Evolutionary conservation across 1,139 yeast genomes (phyloP).

Genomic region (Meyerozyma smithsonii): DNA sequence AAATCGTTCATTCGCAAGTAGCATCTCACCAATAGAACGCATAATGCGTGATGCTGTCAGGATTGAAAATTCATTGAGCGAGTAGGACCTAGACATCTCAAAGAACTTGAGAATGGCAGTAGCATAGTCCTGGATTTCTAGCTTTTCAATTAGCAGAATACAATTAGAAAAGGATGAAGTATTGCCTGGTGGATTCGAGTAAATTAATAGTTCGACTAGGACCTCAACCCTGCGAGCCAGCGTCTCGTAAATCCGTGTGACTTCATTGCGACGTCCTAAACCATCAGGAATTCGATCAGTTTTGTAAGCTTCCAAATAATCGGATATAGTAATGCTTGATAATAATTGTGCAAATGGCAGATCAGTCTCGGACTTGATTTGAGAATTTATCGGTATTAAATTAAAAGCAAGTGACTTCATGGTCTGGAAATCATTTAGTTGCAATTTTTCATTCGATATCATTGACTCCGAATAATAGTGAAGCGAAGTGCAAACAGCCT

Average conservation of each 20-base stretch:
- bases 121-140: not conserved
- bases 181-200: not conserved
- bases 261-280: not conserved
- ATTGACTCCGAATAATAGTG: not conserved
- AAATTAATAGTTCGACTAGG: not conserved
- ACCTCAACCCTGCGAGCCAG: not conserved
- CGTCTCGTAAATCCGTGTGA: not conserved
- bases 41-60: conserved; percentile 7
- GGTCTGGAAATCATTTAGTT: not conserved
- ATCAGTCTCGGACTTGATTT: not conserved
- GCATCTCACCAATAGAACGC: conserved; percentile 27
- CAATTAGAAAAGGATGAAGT: not conserved
- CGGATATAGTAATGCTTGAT: not conserved
- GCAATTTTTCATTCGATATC: not conserved
- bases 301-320: not conserved
- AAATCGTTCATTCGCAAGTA: conserved; percentile 20
- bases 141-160: not conserved
- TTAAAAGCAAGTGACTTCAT: not conserved
- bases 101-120: not conserved
- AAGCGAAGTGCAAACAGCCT: not conserved
- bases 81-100: too few species aligned
- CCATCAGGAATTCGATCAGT: not conserved
- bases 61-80: not conserved
- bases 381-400: not conserved
- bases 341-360: not conserved